Evolutionary conservation across 768 basidiomycete genomes (phyloP), one percentile per base, ranked within the genome.

Genomic region (Lactarius trivialis): DNA sequence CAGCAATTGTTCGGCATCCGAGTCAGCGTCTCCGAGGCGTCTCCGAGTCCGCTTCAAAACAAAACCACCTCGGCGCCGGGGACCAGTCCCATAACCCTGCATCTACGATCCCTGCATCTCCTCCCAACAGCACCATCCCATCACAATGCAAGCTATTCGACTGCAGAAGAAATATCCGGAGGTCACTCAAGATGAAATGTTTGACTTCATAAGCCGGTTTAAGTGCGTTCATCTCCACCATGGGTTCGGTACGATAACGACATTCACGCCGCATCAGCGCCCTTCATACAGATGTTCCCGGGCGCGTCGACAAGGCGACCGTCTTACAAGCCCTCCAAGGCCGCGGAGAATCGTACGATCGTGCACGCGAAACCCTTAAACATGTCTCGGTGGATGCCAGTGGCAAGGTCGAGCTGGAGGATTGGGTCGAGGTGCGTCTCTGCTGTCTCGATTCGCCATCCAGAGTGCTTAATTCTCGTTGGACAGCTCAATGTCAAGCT

Each of bases 321-420:
- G 90, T 93, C 14, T 78, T 98, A 50, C 87, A 89, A 3, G 81
- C 86, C 3, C 72, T 98, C 17, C 88, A 95, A 70, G 73, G 83
- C 19, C 83, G 82, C 41, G 95, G 95, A 57, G 85, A 94, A 72
- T 91, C 91, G 1, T 98, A 98, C 70, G 95, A 98, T 76, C 78
- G 86, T 66, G 93, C 86, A 4, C 78, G 91, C 68, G 91, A 92
- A 74, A 91, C 95, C 0, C 78, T 99, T 73, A 99, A 99, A 76
- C 82, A 87, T 68, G 95, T 98, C 71, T 89, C 86, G 61, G 85
- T 98, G 55, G 96, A 98, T 73, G 88, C 96, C 6, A 92, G 89
- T 73, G 96, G 97, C 50, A 92, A 93, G 73, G 86, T 99, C 61
- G 97, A 98, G 74, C 77, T 98, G 62, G 97, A 98, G 68, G 97